phyloP scores from a whole-genome alignment of 306 rosid species.

The Trichosanthes truncata region DNA sequence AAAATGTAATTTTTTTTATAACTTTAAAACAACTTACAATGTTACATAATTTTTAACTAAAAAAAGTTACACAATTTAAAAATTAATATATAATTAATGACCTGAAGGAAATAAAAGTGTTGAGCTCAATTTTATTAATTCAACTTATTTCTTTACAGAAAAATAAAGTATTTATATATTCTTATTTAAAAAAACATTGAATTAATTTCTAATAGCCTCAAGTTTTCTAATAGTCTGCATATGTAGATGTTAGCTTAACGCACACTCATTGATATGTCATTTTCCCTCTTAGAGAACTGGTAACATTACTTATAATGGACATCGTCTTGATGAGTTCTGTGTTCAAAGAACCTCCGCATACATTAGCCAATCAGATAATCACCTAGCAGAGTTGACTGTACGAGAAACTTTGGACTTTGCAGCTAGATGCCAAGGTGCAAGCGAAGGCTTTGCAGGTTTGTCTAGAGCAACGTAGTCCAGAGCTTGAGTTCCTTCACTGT shows the following conservation, averaged over 20 bases:
- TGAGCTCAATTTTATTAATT: neutral
- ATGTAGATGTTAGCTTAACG: neutral
- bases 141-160: neutral
- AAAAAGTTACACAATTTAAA: too few species aligned
- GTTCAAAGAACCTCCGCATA: slow-evolving; percentile 81
- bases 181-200: neutral
- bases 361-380: slow-evolving; percentile 84
- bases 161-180: neutral
- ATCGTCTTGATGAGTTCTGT: slow-evolving; percentile 43
- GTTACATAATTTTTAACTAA: neutral
- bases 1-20: too few species aligned
- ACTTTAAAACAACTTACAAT: too few species aligned
- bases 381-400: slow-evolving; percentile 72
- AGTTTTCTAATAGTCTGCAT: neutral
- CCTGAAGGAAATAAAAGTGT: neutral
- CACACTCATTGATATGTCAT: neutral
- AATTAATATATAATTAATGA: neutral
- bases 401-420: slow-evolving; percentile 88
- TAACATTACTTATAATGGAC: slow-evolving; percentile 63
- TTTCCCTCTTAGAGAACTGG: slow-evolving; percentile 43
- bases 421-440: slow-evolving; percentile 89
- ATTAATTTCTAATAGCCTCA: neutral
- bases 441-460: slow-evolving; percentile 62
- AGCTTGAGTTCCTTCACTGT: neutral
- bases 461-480: neutral